Base-by-base conservation (phyloP, 83 land plant genomes). In the Thuja plicata region DNA sequence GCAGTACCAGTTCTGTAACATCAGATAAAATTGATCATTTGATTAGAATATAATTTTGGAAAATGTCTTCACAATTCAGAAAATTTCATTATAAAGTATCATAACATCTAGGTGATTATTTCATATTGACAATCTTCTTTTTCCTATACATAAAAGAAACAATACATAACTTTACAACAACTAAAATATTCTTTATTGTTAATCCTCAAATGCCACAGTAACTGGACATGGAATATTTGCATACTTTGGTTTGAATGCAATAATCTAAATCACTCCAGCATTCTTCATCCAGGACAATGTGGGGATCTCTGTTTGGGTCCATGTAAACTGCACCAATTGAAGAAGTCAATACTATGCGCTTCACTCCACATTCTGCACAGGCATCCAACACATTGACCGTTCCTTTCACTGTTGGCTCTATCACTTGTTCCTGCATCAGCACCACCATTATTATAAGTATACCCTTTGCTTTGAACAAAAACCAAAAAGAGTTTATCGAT, bases 241-340 rank as follows among this genome's bases (percentile, higher is more conserved):
- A 48, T 41, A 94, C 96, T 93, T 94, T 93, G 32, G 92, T 94
- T 78, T 92, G 88, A 87, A 89, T 91, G 89, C 95, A 95, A 87
- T 91, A 93, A 8, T 96, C 94, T 13, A 93, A 89, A 73, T 97
- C 96, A 77, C 96, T 94, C 95, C 95, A 97, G 87, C 94, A 94
- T 55, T 73, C 88, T 88, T 97, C 99, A 57, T 94, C 95, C 5
- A 93, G 90, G 17, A 94, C 88, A 16, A 73, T 81, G 48, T 91
- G 91, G 16, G 94, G 91, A 37, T 90, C 41, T 34, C 94, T 30
- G 37, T 90, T 90, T 6, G 97, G 96, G 52, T 94, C 93, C 95
- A 95, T 94, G 89, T 92, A 92, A 48, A 95, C 92, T 17, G 97
- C 93, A 2, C 95, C 97, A 54, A 95, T 92, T 13, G 98, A 94